Percentiles rank a stretch among this genome's conserved stretches.
These are phyloP conservation scores for Dacryopinax spathularia DNA, from an alignment of 768 basidiomycete species.

Conservation along the genomic window DNA sequence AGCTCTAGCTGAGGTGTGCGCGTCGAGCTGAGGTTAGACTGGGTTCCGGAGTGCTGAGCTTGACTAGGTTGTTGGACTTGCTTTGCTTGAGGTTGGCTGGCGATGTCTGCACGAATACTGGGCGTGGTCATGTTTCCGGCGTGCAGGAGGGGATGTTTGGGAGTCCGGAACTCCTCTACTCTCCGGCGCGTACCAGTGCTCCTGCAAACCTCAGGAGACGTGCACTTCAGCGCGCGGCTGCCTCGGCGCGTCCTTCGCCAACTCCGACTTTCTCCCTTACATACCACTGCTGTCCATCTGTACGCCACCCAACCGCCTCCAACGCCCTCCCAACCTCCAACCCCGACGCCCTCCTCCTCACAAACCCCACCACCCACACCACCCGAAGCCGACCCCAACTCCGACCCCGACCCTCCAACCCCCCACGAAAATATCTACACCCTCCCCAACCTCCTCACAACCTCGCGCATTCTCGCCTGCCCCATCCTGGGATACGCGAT, in stretches of 20 bases:
- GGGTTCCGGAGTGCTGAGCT: too few species aligned
- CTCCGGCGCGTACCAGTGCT: not conserved
- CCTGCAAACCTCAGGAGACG: not conserved
- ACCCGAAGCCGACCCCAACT: too few species aligned
- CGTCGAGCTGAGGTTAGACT: too few species aligned
- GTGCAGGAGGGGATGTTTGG: too few species aligned
- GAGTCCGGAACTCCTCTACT: not conserved
- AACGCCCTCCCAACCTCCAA: not conserved
- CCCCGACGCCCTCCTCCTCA: not conserved
- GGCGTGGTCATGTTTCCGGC: too few species aligned
- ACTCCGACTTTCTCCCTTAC: not conserved
- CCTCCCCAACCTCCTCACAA: constrained; percentile 75
- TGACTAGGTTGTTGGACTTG: too few species aligned
- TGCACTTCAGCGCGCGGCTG: not conserved
- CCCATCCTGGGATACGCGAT: constrained; percentile 88
- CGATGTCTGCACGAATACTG: too few species aligned
- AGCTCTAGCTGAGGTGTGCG: not conserved
- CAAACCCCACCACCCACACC: not conserved
- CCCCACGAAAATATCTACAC: constrained; percentile 82
- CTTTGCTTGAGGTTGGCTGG: too few species aligned
- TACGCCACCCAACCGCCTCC: not conserved
- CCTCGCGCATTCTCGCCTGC: constrained; percentile 76
- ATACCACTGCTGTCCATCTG: not conserved
- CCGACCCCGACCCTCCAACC: not conserved
- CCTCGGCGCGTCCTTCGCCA: not conserved